Evolutionary conservation across 23 red algal species (phyloP).

Genomic region (Pyropia yezoensis): DNA sequence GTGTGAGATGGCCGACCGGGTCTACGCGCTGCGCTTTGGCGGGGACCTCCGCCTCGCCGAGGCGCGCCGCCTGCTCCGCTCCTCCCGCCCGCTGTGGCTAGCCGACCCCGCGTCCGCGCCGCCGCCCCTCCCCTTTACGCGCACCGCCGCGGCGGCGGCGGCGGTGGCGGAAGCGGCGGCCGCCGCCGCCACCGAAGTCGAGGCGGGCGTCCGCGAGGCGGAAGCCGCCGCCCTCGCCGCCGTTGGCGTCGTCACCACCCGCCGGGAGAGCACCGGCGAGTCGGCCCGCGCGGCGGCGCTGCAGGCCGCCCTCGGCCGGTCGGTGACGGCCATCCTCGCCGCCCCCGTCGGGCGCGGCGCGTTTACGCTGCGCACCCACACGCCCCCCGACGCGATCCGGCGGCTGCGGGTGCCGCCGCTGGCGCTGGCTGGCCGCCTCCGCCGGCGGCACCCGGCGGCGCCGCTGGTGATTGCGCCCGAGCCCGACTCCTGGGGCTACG

Average conservation of each 20-base stretch:
- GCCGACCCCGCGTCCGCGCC: constrained; percentile 20
- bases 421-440: constrained; percentile 26
- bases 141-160: no score
- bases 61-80: constrained; percentile 69
- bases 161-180: no score
- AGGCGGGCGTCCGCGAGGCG: not conserved
- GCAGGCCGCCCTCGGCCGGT: constrained; percentile 20
- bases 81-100: constrained; percentile 38
- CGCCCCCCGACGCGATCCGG: constrained; percentile 62
- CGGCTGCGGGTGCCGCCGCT: constrained; percentile 59
- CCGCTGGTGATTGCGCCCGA: constrained; percentile 7
- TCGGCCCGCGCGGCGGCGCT: constrained; percentile 15
- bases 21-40: constrained; percentile 52
- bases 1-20: constrained; percentile 54
- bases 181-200: not conserved
- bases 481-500: constrained; percentile 16
- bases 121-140: not conserved
- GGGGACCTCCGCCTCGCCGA: constrained; percentile 49
- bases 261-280: no score
- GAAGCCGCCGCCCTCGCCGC: no score
- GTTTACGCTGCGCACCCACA: constrained; percentile 67
- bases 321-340: constrained; percentile 23
- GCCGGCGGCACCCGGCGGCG: no score
- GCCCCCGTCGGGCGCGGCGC: constrained; percentile 83
- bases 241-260: no score